Evolutionary conservation across 2,329 filamentous ascomycete species (phyloP).

Genomic region (Epichloe baconii): DNA sequence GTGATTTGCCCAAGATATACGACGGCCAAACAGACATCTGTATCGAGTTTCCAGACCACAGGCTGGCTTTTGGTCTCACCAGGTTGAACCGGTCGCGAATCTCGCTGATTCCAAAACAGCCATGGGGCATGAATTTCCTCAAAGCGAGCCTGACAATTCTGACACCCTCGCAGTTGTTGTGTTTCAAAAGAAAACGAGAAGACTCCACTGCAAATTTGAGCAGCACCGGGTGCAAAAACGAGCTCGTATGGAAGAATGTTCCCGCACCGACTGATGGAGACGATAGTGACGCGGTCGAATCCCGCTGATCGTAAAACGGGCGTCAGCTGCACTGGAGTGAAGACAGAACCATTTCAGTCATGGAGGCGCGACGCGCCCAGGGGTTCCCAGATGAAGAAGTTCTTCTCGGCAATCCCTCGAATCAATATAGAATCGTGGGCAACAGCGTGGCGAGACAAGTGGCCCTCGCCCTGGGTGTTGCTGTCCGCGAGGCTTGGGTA

Average conservation of each 20-base stretch:
- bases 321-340: constrained; percentile 52
- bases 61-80: constrained; percentile 31
- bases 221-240: constrained; percentile 16
- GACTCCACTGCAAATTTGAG: neutral
- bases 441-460: constrained; percentile 65
- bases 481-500: constrained; percentile 42
- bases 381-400: constrained; percentile 59
- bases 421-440: constrained; percentile 56
- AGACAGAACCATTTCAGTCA: constrained; percentile 44
- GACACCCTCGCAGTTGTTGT: constrained; percentile 13
- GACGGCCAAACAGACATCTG: constrained; percentile 51
- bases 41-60: constrained; percentile 55
- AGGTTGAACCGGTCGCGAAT: constrained; percentile 32
- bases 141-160: constrained; percentile 31
- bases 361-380: constrained; percentile 58
- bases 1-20: constrained; percentile 48
- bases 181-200: constrained; percentile 5
- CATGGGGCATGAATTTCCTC: constrained; percentile 38
- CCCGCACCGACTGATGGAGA: constrained; percentile 42
- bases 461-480: constrained; percentile 51
- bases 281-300: constrained; percentile 42
- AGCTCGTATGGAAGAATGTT: constrained; percentile 40
- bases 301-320: constrained; percentile 44
- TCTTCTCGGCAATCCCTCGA: constrained; percentile 39
- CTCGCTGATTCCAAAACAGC: constrained; percentile 44